Percentiles rank a stretch among this genome's conserved stretches.
Conservation (phyloP, 116 monocot species). For the Trichopus zeylanicus region DNA sequence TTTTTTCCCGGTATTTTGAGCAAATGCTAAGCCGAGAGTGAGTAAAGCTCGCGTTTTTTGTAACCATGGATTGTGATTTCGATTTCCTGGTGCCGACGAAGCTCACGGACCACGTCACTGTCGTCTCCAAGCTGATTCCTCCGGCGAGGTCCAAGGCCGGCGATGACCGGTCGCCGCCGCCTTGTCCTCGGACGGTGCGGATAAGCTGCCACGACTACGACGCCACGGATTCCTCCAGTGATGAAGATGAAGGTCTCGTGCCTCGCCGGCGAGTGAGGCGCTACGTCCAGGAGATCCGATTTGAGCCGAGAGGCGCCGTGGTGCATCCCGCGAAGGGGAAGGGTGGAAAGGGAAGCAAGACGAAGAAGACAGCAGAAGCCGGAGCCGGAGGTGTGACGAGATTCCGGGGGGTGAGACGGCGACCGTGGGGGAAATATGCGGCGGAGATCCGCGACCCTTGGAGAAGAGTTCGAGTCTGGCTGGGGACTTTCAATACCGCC, state of each 20-base stretch:
- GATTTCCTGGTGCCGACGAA: not conserved
- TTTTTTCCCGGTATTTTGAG: too few relatives aligned
- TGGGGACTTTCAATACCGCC: constrained; percentile 78
- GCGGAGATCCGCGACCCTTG: constrained; percentile 83
- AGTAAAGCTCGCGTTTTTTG: not conserved
- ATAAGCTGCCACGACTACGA: constrained; percentile 50
- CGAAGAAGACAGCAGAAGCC: constrained; percentile 1
- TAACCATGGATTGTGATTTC: constrained; percentile 1
- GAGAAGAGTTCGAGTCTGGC: constrained; percentile 56
- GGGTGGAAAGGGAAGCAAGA: not conserved
- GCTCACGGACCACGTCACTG: not conserved
- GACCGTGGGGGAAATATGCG: constrained; percentile 84
- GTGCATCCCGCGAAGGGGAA: constrained; percentile 1
- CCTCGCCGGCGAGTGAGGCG: constrained; percentile 29
- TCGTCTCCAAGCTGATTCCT: not conserved
- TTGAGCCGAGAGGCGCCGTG: constrained; percentile 9
- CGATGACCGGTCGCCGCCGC: not conserved
- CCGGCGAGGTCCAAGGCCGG: not conserved
- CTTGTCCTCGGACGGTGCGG: constrained; percentile 18
- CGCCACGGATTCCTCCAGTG: constrained; percentile 71
- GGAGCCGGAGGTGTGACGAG: not conserved
- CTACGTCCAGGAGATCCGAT: constrained; percentile 51
- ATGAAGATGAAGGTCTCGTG: constrained; percentile 9
- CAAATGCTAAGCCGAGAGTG: not conserved
- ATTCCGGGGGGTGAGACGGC: constrained; percentile 65